Conservation (phyloP, 257 asterid species). For the Linaria vulgaris region DNA sequence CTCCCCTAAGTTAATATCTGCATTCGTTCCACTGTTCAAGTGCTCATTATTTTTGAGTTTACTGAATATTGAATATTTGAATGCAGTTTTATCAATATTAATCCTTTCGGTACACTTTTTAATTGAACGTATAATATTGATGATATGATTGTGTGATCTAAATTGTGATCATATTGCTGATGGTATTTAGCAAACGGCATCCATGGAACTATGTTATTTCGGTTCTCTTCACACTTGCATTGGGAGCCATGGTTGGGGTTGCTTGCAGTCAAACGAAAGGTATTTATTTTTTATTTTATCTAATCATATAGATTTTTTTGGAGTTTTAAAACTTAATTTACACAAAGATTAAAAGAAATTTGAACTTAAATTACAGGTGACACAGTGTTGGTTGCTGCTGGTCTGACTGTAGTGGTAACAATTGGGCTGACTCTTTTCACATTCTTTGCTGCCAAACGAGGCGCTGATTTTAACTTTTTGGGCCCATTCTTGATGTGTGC, state of each 20-base stretch:
- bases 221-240: constrained; percentile 55
- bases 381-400: constrained; percentile 56
- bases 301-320: background rate
- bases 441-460: constrained; percentile 61
- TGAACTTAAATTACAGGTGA: constrained; percentile 35
- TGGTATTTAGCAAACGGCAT: constrained; percentile 40
- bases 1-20: too few species aligned
- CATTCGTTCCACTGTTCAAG: too few species aligned
- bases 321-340: too few species aligned
- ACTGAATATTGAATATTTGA: background rate
- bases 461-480: constrained; percentile 59
- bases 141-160: background rate
- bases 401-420: constrained; percentile 45
- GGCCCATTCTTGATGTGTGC: constrained; percentile 68
- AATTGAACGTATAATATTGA: background rate
- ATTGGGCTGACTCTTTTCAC: constrained; percentile 61
- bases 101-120: background rate
- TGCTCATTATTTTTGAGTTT: too few species aligned
- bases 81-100: background rate
- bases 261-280: constrained; percentile 48
- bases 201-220: constrained; percentile 66
- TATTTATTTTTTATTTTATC: constrained; percentile 14
- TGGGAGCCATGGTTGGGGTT: constrained; percentile 54
- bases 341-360: too few species aligned
- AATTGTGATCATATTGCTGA: constrained; percentile 48